Evolutionary conservation across 192 early-diverging fungal genomes (phyloP).

Genomic region (Coemansia sp.): DNA sequence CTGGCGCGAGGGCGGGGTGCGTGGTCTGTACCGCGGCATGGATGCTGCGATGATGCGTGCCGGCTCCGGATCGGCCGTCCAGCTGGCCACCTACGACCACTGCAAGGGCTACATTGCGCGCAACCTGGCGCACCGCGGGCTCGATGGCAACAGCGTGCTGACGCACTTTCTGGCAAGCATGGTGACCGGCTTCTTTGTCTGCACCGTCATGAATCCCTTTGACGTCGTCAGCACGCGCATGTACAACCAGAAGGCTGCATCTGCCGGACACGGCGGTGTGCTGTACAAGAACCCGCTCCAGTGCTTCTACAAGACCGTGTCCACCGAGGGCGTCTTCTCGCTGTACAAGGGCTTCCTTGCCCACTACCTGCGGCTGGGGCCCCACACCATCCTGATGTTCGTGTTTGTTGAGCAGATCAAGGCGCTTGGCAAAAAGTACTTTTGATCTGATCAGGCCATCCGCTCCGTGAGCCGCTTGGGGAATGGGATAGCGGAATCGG

Average conservation of each 20-base stretch:
- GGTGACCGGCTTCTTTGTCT: constrained; percentile 82
- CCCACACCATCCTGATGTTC: constrained; percentile 91
- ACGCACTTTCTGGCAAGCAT: constrained; percentile 78
- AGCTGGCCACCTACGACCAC: constrained; percentile 86
- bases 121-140: constrained; percentile 56
- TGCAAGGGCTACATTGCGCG: constrained; percentile 66
- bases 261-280: constrained; percentile 61
- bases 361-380: constrained; percentile 89
- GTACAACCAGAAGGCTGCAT: constrained; percentile 83
- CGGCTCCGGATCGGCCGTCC: constrained; percentile 83
- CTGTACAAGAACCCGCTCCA: constrained; percentile 82
- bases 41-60: constrained; percentile 88
- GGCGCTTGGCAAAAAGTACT: constrained; percentile 40
- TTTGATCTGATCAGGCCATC: neutral
- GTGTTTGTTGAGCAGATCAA: constrained; percentile 84
- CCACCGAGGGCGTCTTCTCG: constrained; percentile 76
- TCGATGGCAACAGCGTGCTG: constrained; percentile 59
- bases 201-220: constrained; percentile 94
- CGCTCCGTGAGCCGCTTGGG: too few relatives aligned
- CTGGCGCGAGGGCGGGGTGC: constrained; percentile 68
- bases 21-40: constrained; percentile 83
- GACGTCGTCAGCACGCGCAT: constrained; percentile 93
- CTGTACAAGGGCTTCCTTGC: constrained; percentile 93
- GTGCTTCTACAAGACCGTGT: constrained; percentile 83
- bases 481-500: neutral